Percentiles rank a stretch among this genome's conserved stretches.
Conservation (phyloP, 202 grass and related monocot species). For the Panicum hallii region DNA sequence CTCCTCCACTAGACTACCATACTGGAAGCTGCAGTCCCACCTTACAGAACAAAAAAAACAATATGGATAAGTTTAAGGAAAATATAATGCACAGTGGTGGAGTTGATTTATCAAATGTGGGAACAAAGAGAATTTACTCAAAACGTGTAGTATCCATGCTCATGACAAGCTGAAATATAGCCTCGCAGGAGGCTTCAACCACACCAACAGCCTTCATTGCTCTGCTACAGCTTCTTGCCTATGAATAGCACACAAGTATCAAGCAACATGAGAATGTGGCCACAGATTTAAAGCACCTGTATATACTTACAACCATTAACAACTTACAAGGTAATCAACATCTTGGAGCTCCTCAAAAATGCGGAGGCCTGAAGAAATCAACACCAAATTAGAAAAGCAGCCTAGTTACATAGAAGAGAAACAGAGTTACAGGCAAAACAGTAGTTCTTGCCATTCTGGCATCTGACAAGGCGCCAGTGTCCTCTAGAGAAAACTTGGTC, state of each 20-base stretch:
- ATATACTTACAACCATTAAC: constrained; percentile 48
- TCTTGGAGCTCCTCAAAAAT: constrained; percentile 98
- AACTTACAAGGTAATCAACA: constrained; percentile 98
- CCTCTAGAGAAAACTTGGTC: constrained; percentile 94
- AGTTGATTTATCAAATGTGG: constrained; percentile 28
- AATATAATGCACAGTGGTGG: neutral
- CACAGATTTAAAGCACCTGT: constrained; percentile 30
- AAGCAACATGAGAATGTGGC: constrained; percentile 46
- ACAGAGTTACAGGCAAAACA: constrained; percentile 22
- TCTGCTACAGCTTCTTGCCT: constrained; percentile 94
- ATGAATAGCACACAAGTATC: constrained; percentile 45
- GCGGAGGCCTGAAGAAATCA: constrained; percentile 74
- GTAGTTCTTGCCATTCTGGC: constrained; percentile 88
- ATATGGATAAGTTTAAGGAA: constrained; percentile 26
- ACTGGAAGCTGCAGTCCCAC: constrained; percentile 99
- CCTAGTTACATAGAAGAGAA: constrained; percentile 21
- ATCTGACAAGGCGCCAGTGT: constrained; percentile 96
- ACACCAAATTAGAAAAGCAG: constrained; percentile 24
- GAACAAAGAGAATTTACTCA: constrained; percentile 66
- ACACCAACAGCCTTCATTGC: constrained; percentile 99
- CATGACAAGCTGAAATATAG: constrained; percentile 97
- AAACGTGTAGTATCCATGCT: constrained; percentile 91
- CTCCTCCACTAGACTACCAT: constrained; percentile 95
- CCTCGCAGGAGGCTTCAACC: constrained; percentile 91
- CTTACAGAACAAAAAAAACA: constrained; percentile 49